Evolutionary conservation across 768 basidiomycete species (phyloP), one percentile per base, ranked within the genome.

Genomic region (Lactifluus subvellereus): DNA sequence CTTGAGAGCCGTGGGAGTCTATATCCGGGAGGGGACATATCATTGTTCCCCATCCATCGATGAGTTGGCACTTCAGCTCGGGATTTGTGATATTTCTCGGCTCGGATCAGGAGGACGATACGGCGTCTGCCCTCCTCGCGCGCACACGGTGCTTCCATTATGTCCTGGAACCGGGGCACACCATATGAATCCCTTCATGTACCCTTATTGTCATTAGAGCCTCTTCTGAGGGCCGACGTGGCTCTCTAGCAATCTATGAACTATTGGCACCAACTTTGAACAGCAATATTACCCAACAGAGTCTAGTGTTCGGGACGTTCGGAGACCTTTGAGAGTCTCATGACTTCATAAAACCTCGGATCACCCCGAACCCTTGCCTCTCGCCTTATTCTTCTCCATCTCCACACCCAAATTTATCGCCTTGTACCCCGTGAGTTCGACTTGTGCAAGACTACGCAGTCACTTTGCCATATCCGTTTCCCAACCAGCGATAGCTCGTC

Each of bases 61-160:
- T 22, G 48, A 55, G 35, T 7, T 37, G 9, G 42, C 51, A 20
- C 27, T 16, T 6, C 11, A 27, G 57, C 18, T 20, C 2, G 13
- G 32, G 27, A 59, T 33, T 48, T 8, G 52, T 14, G 27, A 38
- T 11, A 4, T 47, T 52, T 45, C 52, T 53, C 43, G 54, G 54
- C 30, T 61, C 54, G 54, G 54, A 61, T 56, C 54, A 50, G 48
- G 54, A 6, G 35, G 16, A 18, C 8, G 18, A 37, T 38, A 32
- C 32, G 52, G 18, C 35, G 35, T 43, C 20, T 20, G 47, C 9
- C 16, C 8, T 35, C n/a, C 38, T 22, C 32, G 48, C 33, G 49
- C 68, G 71, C 50, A 64, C 13, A 59, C 54, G 52, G 66, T 54
- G 22, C 68, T 66, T 33, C 64, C 67, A 6, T 58, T 61, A 30